These are phyloP conservation scores for Blepharisma japonicum DNA, from an alignment of 73 alveolate species.

Conservation along the genomic window DNA sequence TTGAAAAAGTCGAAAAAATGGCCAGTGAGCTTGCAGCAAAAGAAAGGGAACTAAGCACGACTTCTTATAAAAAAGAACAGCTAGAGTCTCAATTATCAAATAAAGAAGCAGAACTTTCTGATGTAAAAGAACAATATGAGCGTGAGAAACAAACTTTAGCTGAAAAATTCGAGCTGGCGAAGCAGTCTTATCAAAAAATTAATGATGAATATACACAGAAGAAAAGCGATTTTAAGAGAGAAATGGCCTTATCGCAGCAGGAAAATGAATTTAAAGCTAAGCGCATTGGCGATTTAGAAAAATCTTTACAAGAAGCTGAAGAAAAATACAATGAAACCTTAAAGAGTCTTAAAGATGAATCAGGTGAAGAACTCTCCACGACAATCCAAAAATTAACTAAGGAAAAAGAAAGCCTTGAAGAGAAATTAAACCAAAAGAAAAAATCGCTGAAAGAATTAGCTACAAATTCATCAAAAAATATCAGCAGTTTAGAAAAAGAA, in stretches of 20 bases:
- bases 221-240: constrained; percentile 33
- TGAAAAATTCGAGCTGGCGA: background rate
- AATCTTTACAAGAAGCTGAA: constrained; percentile 13
- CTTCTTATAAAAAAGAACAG: constrained; percentile 67
- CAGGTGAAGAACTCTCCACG: constrained; percentile 15
- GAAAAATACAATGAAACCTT: constrained; percentile 24
- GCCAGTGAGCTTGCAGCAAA: constrained; percentile 56
- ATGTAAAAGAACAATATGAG: constrained; percentile 58
- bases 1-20: constrained; percentile 61
- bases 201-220: constrained; percentile 26
- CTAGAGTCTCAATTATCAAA: constrained; percentile 67
- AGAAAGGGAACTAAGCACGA: constrained; percentile 66
- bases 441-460: constrained; percentile 22
- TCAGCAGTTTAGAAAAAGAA: constrained; percentile 26
- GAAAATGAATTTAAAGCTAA: constrained; percentile 19
- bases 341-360: constrained; percentile 17
- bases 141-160: constrained; percentile 57
- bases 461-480: background rate
- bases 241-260: constrained; percentile 27
- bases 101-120: constrained; percentile 89
- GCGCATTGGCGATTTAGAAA: constrained; percentile 29
- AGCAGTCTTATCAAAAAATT: constrained; percentile 17
- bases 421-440: constrained; percentile 29
- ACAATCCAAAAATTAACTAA: constrained; percentile 27
- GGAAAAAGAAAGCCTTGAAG: constrained; percentile 31